Base-by-base conservation (phyloP, 192 early-diverging fungal genomes). In the Linnemannia exigua region DNA sequence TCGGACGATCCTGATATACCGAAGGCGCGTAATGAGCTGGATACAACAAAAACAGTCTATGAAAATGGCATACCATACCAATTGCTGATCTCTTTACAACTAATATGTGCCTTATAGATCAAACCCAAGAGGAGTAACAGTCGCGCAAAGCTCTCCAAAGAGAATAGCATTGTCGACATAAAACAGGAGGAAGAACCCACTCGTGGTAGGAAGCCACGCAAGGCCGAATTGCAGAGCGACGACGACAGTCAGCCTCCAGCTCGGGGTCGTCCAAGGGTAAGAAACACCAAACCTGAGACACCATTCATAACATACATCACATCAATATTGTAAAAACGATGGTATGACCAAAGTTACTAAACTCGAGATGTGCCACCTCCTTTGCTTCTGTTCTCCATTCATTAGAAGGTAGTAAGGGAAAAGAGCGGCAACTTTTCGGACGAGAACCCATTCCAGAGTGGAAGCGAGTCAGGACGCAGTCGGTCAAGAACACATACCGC, bases 401-500 rank as follows among this genome's bases (percentile, higher is more conserved):
- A 63, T 63, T 35, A 71, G 66, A 70, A 80, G 47, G 66, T 33
- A 20, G 71, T 61, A 51, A 85, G 72, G 77, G 36, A 33, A 28
- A 85, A 46, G 69, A 72, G 44, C 38, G 67, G 75, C 31, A 81
- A 83, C 22, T 89, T 89, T 47, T 87, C 88, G 17, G 78, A 87
- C 47, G 78, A 81, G 36, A 89, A 89, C 36, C 88, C 88, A 63
- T 89, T 89, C 41, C 88, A 89, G 48, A 87, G 88, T 33, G 81
- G 84, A 15, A 85, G 72, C 36, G 84, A 89, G 31, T 74, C 82
- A 25, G 79, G 80, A 25, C 61, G 75, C 35, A 77, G 52, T 41
- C 84, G 84, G 15, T 86, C 84, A 11, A 72, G 46, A 66, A 66
- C 77, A 22, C 77, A 70, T 37, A 54, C 71, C 36, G 46, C 47